Conservation (phyloP, 1,284 basidiomycete species). For the Rhizoctonia solani region DNA sequence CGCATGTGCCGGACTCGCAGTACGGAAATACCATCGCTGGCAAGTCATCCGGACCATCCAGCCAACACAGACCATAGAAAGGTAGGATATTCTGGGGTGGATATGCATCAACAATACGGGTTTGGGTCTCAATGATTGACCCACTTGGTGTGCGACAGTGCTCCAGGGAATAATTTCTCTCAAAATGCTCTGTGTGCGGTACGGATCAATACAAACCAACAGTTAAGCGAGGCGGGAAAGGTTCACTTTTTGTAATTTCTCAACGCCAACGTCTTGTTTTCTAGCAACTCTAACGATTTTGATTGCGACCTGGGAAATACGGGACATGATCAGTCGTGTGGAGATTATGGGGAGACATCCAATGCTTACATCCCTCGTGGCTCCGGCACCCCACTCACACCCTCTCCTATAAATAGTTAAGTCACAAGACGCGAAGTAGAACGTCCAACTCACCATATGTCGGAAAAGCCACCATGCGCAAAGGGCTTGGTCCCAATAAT, state of each 20-base stretch:
- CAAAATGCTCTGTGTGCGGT: conserved; percentile 6
- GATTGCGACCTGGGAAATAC: conserved; percentile 26
- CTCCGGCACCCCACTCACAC: not conserved
- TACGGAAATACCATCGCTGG: conserved; percentile 29
- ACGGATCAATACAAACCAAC: not conserved
- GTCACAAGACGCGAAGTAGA: not conserved
- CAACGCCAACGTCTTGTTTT: not conserved
- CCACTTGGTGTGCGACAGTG: not conserved
- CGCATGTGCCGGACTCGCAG: conserved; percentile 31
- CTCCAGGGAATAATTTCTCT: conserved; percentile 16
- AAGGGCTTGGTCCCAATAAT: conserved; percentile 19
- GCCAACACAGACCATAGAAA: conserved; percentile 24
- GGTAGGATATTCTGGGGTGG: conserved; percentile 12
- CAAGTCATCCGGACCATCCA: not conserved
- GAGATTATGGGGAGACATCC: not conserved
- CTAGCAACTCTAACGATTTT: conserved; percentile 25
- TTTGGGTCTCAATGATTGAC: not conserved
- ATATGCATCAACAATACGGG: not conserved
- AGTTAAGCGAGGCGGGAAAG: too few relatives aligned
- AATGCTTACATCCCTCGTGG: not conserved
- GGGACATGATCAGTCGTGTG: not conserved
- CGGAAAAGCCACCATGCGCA: conserved; percentile 26
- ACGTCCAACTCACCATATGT: conserved; percentile 13
- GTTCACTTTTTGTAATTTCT: conserved; percentile 13
- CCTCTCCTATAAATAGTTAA: conserved; percentile 8